Conservation (phyloP, 352 stramenopile species). For the Globisporangium abappressorium region DNA sequence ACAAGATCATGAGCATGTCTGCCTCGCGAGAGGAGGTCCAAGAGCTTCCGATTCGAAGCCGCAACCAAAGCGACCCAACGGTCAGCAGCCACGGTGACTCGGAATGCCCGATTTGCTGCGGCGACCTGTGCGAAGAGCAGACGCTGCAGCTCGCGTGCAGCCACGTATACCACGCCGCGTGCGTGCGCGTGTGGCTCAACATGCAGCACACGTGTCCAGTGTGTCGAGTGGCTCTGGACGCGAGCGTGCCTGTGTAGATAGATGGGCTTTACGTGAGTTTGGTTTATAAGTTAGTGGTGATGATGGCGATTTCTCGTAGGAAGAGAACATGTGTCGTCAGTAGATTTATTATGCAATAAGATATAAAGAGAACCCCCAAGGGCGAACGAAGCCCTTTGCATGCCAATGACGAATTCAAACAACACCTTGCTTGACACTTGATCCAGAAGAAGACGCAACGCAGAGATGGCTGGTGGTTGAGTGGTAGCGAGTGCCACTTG, state of each 20-base stretch:
- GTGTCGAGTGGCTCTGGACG: slow-evolving; percentile 37
- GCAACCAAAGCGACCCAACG: slow-evolving; percentile 1
- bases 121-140: slow-evolving; percentile 35
- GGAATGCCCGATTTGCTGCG: slow-evolving; percentile 74
- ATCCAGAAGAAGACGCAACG: background rate
- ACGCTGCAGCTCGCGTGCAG: slow-evolving; percentile 53
- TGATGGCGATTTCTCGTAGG: background rate
- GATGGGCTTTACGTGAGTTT: background rate
- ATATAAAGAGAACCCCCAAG: background rate
- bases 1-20: slow-evolving; percentile 8
- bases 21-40: background rate
- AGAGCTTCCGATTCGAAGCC: background rate
- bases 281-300: background rate
- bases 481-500: slow-evolving; percentile 2
- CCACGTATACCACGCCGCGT: slow-evolving; percentile 66
- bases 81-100: slow-evolving; percentile 26
- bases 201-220: slow-evolving; percentile 72
- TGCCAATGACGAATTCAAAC: background rate
- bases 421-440: background rate
- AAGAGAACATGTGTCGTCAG: background rate
- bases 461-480: background rate
- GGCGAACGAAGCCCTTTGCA: slow-evolving; percentile 6
- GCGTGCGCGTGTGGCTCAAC: slow-evolving; percentile 64
- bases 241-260: background rate
- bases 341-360: slow-evolving; percentile 3